Evolutionary conservation across 2,329 filamentous ascomycete species (phyloP), one percentile per base, ranked within the genome.

Genomic region (Hysterium pulicare): DNA sequence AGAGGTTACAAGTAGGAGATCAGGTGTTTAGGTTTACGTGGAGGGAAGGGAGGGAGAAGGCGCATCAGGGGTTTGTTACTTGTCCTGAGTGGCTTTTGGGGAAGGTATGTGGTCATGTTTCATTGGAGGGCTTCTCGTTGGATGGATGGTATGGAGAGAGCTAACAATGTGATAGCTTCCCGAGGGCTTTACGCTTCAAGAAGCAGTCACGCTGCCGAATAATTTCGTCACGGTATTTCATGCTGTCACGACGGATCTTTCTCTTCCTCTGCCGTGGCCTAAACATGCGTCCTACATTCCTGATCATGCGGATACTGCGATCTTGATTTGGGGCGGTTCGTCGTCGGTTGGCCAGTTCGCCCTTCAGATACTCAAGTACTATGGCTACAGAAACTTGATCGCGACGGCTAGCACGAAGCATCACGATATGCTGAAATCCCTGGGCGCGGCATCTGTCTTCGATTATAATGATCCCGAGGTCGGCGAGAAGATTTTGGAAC

Each of bases 201-300:
- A 74, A 46, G 77, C 76, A 2, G 75, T 73, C 5, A 79, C 78
- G 0, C 57, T 82, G 2, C 73, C 78, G 0, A 75, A 77, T 37
- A 83, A 81, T 34, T 62, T 64, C 21, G 73, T 83, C 22, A 83
- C 79, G 0, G 77, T 76, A 9, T 78, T 82, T 57, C 78, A 84
- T 54, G 66, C 76, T 4, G 56, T 77, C 2, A 70, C 67, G 1
- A 59, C 59, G 1, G 78, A 83, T 46, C 64, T 84, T 10, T 67
- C 60, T 0, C 59, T 84, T 16, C 69, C 71, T 23, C 68, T 80
- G 1, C 78, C 79, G 0, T 83, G 79, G 78, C 79, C 79, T 0
- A 71, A 74, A 33, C 74, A 75, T 0, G 56, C 62, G 13, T 58
- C 49, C 10, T 77, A 66, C 48, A 32, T 67, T 57, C 40, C 66